Percentiles rank a stretch among this genome's conserved stretches.
Conservation (phyloP, 306 rosid genomes). For the Vigna hirtella region DNA sequence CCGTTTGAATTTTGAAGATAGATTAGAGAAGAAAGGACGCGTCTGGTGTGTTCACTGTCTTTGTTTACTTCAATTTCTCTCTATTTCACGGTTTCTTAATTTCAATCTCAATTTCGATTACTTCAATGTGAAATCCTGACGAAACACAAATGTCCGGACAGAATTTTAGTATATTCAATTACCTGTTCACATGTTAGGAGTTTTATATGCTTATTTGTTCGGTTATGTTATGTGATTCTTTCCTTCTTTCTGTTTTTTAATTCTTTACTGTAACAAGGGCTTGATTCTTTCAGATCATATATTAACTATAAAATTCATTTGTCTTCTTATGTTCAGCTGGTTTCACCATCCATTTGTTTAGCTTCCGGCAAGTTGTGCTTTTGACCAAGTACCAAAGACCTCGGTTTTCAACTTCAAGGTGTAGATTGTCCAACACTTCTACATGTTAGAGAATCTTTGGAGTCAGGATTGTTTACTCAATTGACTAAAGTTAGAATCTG, state of each 20-base stretch:
- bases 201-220: conserved; percentile 33
- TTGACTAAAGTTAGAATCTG: conserved; percentile 52
- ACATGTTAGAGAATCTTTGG: conserved; percentile 53
- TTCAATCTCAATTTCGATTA: conserved; percentile 46
- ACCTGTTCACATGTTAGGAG: conserved; percentile 56
- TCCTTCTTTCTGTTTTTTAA: background rate
- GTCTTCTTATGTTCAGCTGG: conserved; percentile 66
- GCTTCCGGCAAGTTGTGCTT: conserved; percentile 48
- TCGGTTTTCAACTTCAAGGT: conserved; percentile 51
- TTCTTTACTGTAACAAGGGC: conserved; percentile 32
- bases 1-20: conserved; percentile 27
- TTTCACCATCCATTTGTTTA: conserved; percentile 46
- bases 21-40: background rate
- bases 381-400: conserved; percentile 58
- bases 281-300: conserved; percentile 50
- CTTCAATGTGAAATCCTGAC: conserved; percentile 57
- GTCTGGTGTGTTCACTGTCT: conserved; percentile 32
- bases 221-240: background rate
- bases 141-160: conserved; percentile 45
- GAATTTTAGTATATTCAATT: conserved; percentile 55
- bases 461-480: conserved; percentile 42
- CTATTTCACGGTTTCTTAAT: conserved; percentile 32
- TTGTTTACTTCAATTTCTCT: conserved; percentile 31
- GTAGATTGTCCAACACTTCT: conserved; percentile 46
- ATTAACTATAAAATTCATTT: conserved; percentile 53